Base-by-base conservation (phyloP, 2,329 filamentous ascomycete species). In the Lachnellula cervina region DNA sequence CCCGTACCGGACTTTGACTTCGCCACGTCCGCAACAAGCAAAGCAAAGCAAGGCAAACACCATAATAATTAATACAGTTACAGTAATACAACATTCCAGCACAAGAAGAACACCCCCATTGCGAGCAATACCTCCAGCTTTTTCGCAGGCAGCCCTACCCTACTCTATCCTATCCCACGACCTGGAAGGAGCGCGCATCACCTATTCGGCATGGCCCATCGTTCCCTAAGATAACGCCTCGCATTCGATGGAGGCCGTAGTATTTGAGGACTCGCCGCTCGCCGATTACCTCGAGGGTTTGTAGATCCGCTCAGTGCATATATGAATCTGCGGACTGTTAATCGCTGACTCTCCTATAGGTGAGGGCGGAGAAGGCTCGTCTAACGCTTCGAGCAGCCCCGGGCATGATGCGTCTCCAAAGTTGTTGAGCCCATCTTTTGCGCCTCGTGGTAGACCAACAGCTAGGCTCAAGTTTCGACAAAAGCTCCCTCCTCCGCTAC, bases 251-350 rank as follows among this genome's bases (percentile, higher is more conserved):
- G 92, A 96, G 81, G 84, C 88, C 68, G 80, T 96, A 67, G 84
- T 96, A 66, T 89, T 88, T 74, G 84, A 94, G 75, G 86, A 91
- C 75, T 89, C 89, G 71, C 92, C 92, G 66, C 80, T 97, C 74
- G 91, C 90, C 70, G 85, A 89, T 68, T 94, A 94, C 76, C 84
- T 97, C 66, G 87, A 92, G 83, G 91, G 92, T 94, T 74, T 68
- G 78, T 73, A 55, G 40, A 60, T 58, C 65, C 55, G 52, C 51
- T 57, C 46, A 47, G 50, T 51, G 40, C 17, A 23, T 3, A 37
- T 16, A 7, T 11, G 50, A 42, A 50, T 19, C 50, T 42, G 23
- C 49, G 63, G 46, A 61, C 56, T 42, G 54, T 47, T 44, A 16
- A 32, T 53, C 44, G 35, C 51, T 65, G 46, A 62, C 56, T 34